Evolutionary conservation across 345 rosid species (phyloP), one percentile per base, ranked within the genome.

Genomic region (Eutrema heterophyllum): DNA sequence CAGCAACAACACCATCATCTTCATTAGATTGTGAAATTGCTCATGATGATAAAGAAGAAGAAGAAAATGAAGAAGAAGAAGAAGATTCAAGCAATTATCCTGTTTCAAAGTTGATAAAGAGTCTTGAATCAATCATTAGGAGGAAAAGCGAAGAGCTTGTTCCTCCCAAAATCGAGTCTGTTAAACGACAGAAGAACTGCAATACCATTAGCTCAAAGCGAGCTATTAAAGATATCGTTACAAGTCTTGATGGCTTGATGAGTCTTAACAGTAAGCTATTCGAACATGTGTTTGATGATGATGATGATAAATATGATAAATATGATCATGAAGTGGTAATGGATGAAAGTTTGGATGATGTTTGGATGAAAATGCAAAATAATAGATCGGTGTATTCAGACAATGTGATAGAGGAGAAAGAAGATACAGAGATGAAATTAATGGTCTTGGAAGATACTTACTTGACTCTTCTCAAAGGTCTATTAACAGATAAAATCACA

Each of bases 61-160:
- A 18, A 30, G 60, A 15, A 12, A 9, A 48, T 2, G 75, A 63
- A 16, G 50, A 53, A 18, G 18, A 44, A 27, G 86, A 73, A 43
- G 68, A 79, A 51, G 81, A 76, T 58, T 70, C 49, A 2, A 72
- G 73, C 3, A 64, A 76, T 41, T 48, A 10, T 58, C 74, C 67
- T 21, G 90, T 87, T 62, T 83, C 91, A 1, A 83, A 83, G 83
- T 43, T 88, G 81, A 83, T 86, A 67, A 82, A 86, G 83, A 85
- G 74, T 73, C 93, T 88, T 41, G 92, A 86, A 80, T 83, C 84
- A 4, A 78, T 83, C 60, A 90, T 86, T 61, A 79, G 81, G 29
- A 83, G 60, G 79, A 86, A 84, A 49, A 73, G 76, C 5, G 76
- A 83, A 78, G 90, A 83, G 78, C 63, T 77, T 32, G 73, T 5